Conservation (phyloP, 2,329 filamentous ascomycete species). For the Lachnellula willkommii region DNA sequence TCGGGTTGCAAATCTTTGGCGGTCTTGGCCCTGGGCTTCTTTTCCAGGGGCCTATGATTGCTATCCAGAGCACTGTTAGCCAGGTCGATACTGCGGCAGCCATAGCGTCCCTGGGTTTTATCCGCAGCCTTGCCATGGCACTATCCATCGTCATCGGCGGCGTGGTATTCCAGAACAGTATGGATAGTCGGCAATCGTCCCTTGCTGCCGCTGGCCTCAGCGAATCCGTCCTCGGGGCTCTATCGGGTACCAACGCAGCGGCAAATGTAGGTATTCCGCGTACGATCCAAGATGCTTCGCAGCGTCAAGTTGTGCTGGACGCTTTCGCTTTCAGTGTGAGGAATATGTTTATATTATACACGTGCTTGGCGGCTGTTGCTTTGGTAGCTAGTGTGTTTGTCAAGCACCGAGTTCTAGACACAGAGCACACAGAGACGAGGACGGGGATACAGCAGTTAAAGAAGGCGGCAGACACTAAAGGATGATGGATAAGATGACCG, state of each 20-base stretch:
- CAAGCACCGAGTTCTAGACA: slow-evolving; percentile 37
- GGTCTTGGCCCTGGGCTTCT: slow-evolving; percentile 48
- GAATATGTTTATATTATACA: slow-evolving; percentile 26
- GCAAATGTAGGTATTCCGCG: slow-evolving; percentile 34
- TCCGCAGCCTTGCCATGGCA: slow-evolving; percentile 38
- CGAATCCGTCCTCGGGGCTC: slow-evolving; percentile 32
- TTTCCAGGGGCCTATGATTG: slow-evolving; percentile 51
- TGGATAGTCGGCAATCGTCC: slow-evolving; percentile 32
- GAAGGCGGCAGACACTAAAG: background rate
- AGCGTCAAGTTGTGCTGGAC: slow-evolving; percentile 12
- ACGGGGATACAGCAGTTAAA: slow-evolving; percentile 34
- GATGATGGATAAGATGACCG: background rate
- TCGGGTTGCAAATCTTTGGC: slow-evolving; percentile 45
- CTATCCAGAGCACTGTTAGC: slow-evolving; percentile 48
- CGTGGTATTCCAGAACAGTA: slow-evolving; percentile 39
- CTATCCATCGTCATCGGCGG: slow-evolving; percentile 43
- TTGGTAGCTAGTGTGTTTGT: slow-evolving; percentile 41
- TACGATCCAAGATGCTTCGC: slow-evolving; percentile 28
- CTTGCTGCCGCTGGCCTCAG: slow-evolving; percentile 5
- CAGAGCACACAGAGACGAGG: slow-evolving; percentile 47
- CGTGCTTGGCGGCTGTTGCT: slow-evolving; percentile 16
- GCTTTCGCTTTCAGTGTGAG: slow-evolving; percentile 20
- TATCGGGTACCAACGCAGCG: slow-evolving; percentile 18
- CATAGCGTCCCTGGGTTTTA: slow-evolving; percentile 46
- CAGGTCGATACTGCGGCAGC: slow-evolving; percentile 39